Evolutionary conservation across 106 monocot species (phyloP).

Genomic region (Phalaenopsis equestris): DNA sequence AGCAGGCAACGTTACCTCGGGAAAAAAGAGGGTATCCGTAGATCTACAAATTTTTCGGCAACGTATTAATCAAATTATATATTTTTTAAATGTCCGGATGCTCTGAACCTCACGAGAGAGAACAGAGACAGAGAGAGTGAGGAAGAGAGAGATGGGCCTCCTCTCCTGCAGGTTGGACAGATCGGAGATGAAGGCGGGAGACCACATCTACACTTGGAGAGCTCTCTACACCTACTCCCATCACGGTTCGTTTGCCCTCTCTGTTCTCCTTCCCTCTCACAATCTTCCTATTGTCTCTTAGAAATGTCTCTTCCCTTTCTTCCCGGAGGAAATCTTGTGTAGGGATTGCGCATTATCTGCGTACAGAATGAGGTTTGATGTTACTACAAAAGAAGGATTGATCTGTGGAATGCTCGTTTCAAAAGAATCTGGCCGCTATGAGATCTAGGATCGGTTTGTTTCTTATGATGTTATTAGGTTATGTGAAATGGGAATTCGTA

Average conservation of each 20-base stretch:
- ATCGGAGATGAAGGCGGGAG: constrained; percentile 70
- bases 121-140: not conserved
- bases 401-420: not conserved
- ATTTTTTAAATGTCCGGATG: not conserved
- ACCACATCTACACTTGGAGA: constrained; percentile 97
- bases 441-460: not conserved
- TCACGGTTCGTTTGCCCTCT: constrained; percentile 47
- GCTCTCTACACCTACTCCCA: constrained; percentile 91
- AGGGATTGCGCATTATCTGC: not conserved
- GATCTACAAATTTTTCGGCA: not conserved
- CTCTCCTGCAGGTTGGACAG: constrained; percentile 71
- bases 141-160: constrained; percentile 65
- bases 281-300: not conserved
- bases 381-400: not conserved
- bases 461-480: not conserved
- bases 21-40: not conserved
- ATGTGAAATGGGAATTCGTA: not conserved
- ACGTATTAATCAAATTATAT: constrained; percentile 1
- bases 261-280: not conserved
- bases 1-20: too few species aligned
- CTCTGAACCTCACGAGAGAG: not conserved
- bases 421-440: not conserved
- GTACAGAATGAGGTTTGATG: not conserved
- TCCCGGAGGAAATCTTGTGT: not conserved
- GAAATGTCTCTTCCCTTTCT: not conserved